A percentile compares a stretch with the other conserved stretches of the same genome.
These are phyloP conservation scores for Aureobasidium sp. DNA, from an alignment of 2,329 filamentous ascomycete species.

Conservation along the genomic window DNA sequence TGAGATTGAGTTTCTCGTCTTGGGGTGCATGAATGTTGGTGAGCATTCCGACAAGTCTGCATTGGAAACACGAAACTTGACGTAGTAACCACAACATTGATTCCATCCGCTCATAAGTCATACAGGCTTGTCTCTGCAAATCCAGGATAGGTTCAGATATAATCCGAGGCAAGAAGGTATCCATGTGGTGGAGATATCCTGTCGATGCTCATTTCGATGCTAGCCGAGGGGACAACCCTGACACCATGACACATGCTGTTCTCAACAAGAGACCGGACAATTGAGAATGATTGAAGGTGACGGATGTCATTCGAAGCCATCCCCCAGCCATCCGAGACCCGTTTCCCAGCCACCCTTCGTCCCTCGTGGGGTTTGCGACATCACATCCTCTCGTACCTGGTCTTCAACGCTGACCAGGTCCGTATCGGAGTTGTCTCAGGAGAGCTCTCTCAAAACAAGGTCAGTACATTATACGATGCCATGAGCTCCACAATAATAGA, in stretches of 20 bases:
- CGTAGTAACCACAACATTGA: background rate
- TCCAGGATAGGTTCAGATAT: background rate
- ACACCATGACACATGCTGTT: background rate
- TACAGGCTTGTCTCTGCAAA: background rate
- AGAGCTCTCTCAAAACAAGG: background rate
- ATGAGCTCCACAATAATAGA: background rate
- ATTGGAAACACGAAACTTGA: background rate
- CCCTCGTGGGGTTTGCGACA: background rate
- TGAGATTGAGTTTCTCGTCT: background rate
- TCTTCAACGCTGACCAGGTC: background rate
- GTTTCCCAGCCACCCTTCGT: background rate
- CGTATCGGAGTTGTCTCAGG: background rate
- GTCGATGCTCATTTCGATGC: background rate
- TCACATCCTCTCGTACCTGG: background rate
- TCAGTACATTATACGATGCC: background rate
- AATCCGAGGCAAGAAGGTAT: background rate
- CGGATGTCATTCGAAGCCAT: background rate
- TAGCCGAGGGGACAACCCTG: background rate
- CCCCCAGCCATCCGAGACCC: constrained; percentile 1
- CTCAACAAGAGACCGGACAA: background rate
- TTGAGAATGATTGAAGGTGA: background rate
- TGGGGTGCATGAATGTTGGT: background rate
- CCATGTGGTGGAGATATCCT: background rate
- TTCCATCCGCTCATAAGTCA: no score
- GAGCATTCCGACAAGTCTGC: background rate